Conservation (phyloP, 192 early-diverging fungal genomes). For the Ambispora gerdemannii region DNA sequence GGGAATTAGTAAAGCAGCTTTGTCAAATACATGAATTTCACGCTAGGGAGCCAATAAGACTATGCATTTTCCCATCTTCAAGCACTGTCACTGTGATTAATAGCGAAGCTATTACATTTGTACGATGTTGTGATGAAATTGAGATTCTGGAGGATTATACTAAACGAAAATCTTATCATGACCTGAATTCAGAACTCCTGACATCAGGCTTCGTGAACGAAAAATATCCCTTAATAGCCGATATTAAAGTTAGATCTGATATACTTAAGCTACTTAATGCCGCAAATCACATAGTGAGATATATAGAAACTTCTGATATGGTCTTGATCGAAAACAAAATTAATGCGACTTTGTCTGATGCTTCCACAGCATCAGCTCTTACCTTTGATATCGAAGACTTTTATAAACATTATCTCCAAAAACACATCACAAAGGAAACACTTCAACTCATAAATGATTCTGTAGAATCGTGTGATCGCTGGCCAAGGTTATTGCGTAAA, state of each 20-base stretch:
- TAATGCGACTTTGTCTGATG: background rate
- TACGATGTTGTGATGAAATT: background rate
- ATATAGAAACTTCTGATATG: background rate
- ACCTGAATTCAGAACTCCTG: background rate
- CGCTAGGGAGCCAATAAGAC: background rate
- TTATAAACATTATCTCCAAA: background rate
- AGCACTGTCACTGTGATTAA: background rate
- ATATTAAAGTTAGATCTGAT: background rate
- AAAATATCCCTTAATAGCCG: background rate
- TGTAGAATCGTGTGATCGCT: background rate
- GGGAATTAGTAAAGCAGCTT: background rate
- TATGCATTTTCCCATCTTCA: background rate
- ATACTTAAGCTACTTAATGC: background rate
- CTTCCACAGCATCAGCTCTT: background rate
- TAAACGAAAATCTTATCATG: background rate
- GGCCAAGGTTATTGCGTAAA: background rate
- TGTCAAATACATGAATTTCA: background rate
- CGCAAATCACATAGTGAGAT: background rate
- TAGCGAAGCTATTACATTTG: background rate
- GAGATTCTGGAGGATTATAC: background rate
- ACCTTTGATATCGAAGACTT: background rate
- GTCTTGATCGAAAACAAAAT: background rate
- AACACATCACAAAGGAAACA: background rate
- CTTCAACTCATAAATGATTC: background rate
- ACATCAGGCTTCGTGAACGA: background rate